Base-by-base conservation (phyloP, 202 grass and related monocot species). In the Digitaria exilis region DNA sequence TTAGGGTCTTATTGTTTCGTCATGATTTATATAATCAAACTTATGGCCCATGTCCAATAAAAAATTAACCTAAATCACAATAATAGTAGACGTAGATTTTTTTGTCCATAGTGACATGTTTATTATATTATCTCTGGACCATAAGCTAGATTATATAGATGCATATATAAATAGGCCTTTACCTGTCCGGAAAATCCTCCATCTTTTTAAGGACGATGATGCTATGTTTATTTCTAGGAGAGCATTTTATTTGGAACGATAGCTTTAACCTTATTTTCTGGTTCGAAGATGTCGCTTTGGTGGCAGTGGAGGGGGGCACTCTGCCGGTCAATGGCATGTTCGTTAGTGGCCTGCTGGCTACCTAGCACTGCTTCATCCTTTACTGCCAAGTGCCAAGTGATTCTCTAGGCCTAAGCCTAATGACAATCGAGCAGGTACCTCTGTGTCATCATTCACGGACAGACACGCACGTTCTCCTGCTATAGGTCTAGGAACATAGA, bases 361-460 rank as follows among this genome's bases (percentile, higher is more conserved):
- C 7, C 18, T 78, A 64, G 28, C 8, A 55, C 25, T 28, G 45
- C 17, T 77, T 52, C 37, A 7, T 39, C 18, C 73, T 82, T 86
- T 73, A 13, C 18, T 15, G 46, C 35, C 58, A 82, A 82, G 9
- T 39, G 37, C 37, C 37, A 39, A 39, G 35, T 68, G 84, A 90
- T 86, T 83, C 26, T 73, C 26, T 4, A 9, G 58, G 13, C 10
- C 28, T 19, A 48, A 37, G 22, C 24, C 76, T 65, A 76, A 35
- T 11, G 17, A 73, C n/a, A n/a, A n/a, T 77, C 22, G 74, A 61
- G 79, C 49, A 62, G 57, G 73, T 68, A 57, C 18, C 41, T 37
- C 8, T 83, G 84, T 46, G 75, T 39, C 67, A 19, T 18, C 69
- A 80, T 84, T 80, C 44, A 21, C 45, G 35, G 84, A 80, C 84